These are phyloP conservation scores for Tolypocladium tundrense DNA, from an alignment of 2,329 filamentous ascomycete species.

Conservation along the genomic window DNA sequence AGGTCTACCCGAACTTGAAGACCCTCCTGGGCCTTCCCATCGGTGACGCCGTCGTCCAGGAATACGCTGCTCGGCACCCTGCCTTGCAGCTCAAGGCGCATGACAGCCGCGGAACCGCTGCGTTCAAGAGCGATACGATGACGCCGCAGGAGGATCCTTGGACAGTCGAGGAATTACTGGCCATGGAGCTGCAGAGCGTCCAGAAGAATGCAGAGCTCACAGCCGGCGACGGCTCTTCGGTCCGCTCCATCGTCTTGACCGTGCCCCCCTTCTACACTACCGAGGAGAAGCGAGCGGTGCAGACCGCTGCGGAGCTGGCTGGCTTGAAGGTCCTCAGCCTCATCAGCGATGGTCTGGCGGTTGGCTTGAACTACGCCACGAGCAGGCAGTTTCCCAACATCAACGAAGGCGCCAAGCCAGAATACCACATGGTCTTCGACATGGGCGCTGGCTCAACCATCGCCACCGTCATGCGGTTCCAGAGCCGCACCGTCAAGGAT, in stretches of 20 bases:
- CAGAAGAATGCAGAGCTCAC: slow-evolving; percentile 77
- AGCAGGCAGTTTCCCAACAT: slow-evolving; percentile 79
- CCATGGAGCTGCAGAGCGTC: slow-evolving; percentile 92
- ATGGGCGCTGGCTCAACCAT: slow-evolving; percentile 96
- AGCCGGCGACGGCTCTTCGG: slow-evolving; percentile 62
- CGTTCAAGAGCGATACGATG: slow-evolving; percentile 70
- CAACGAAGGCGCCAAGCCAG: slow-evolving; percentile 72
- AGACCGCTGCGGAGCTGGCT: slow-evolving; percentile 76
- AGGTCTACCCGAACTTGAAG: slow-evolving; percentile 94
- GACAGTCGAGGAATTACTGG: slow-evolving; percentile 85
- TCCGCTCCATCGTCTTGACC: slow-evolving; percentile 80
- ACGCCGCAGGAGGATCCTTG: slow-evolving; percentile 51
- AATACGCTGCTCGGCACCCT: slow-evolving; percentile 70
- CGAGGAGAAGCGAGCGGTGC: slow-evolving; percentile 80
- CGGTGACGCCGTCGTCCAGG: slow-evolving; percentile 49
- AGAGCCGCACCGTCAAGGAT: slow-evolving; percentile 82
- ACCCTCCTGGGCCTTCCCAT: slow-evolving; percentile 67
- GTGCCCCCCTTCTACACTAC: slow-evolving; percentile 82
- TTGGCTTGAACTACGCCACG: slow-evolving; percentile 92
- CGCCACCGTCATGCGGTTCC: slow-evolving; percentile 81
- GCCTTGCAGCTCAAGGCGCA: slow-evolving; percentile 58
- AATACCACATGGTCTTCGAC: slow-evolving; percentile 89
- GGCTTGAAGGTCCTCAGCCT: slow-evolving; percentile 78
- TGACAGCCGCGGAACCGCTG: slow-evolving; percentile 55
- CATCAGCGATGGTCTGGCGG: slow-evolving; percentile 81